Evolutionary conservation across 2,329 filamentous ascomycete genomes (phyloP).

Genomic region (Fusarium compactum): DNA sequence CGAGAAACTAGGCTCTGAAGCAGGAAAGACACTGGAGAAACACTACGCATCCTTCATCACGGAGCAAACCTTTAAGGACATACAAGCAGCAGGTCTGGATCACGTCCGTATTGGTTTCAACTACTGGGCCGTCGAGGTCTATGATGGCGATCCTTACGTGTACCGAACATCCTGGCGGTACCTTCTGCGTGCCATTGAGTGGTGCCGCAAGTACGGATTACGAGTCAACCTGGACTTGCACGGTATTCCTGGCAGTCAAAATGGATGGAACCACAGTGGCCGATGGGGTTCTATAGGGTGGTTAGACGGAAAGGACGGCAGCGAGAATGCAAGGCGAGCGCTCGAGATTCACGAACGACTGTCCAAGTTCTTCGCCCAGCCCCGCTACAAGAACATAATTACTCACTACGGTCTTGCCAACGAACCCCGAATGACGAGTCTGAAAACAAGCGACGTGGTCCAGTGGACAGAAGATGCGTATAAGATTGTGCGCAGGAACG

Average conservation of each 20-base stretch:
- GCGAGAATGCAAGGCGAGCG: conserved; percentile 81
- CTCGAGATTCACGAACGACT: conserved; percentile 89
- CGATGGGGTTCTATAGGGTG: conserved; percentile 83
- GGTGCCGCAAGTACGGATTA: conserved; percentile 89
- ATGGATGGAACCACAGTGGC: conserved; percentile 98
- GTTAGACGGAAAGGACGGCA: conserved; percentile 90
- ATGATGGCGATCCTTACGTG: conserved; percentile 88
- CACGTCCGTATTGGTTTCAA: conserved; percentile 96
- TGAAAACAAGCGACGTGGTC: conserved; percentile 75
- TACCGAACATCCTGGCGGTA: conserved; percentile 92
- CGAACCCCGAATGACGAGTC: conserved; percentile 87
- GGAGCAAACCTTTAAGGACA: conserved; percentile 85
- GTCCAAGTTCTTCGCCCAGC: conserved; percentile 91
- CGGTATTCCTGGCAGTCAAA: conserved; percentile 91
- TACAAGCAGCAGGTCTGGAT: conserved; percentile 88
- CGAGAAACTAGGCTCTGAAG: conserved; percentile 73
- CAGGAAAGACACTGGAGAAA: conserved; percentile 80
- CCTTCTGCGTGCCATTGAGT: conserved; percentile 91
- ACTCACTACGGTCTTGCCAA: conserved; percentile 95
- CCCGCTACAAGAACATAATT: conserved; percentile 91
- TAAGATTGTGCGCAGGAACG: conserved; percentile 79
- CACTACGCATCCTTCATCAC: conserved; percentile 93
- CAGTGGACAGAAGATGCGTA: conserved; percentile 84
- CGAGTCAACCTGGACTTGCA: conserved; percentile 95
- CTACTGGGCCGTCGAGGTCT: conserved; percentile 93